A percentile compares a stretch with the other conserved stretches of the same genome.
phyloP scores from a whole-genome alignment of 2,329 filamentous ascomycete genomes.

The Arthrinium phaeospermum region DNA sequence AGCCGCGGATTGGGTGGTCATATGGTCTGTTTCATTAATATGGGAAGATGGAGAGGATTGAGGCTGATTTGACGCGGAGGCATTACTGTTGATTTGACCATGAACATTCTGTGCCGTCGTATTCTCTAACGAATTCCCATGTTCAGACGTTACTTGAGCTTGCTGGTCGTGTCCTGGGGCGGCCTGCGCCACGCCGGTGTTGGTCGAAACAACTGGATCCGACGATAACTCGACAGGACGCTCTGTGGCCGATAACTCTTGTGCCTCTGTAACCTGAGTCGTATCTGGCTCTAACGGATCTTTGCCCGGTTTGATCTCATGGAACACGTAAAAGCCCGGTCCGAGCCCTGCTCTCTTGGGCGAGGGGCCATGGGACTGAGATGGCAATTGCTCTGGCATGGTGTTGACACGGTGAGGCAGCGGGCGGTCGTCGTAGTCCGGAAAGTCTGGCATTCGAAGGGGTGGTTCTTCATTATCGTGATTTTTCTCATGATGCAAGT shows the following conservation, averaged over 20 bases:
- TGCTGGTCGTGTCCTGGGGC: not conserved
- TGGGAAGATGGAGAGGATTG: not conserved
- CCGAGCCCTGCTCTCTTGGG: constrained; percentile 26
- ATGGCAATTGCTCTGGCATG: constrained; percentile 24
- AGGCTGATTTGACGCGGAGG: not conserved
- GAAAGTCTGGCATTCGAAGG: not conserved
- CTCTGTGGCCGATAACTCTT: not conserved
- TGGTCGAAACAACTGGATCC: not conserved
- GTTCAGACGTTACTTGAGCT: not conserved
- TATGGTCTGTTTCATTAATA: not conserved
- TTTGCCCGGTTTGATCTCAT: constrained; percentile 1
- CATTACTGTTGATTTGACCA: not conserved
- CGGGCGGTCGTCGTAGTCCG: not conserved
- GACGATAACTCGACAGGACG: not conserved
- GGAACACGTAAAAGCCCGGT: constrained; percentile 12
- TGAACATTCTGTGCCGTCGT: not conserved
- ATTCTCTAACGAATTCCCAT: not conserved
- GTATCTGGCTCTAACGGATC: not conserved
- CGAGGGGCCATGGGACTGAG: constrained; percentile 20
- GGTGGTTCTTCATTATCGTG: not conserved
- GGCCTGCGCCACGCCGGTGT: not conserved
- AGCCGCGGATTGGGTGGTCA: not conserved
- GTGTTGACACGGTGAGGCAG: constrained; percentile 29
- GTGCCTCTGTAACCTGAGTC: not conserved
- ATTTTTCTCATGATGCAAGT: not conserved